Evolutionary conservation across 2,329 filamentous ascomycete species (phyloP).

Genomic region (Stemphylium lycopersici): DNA sequence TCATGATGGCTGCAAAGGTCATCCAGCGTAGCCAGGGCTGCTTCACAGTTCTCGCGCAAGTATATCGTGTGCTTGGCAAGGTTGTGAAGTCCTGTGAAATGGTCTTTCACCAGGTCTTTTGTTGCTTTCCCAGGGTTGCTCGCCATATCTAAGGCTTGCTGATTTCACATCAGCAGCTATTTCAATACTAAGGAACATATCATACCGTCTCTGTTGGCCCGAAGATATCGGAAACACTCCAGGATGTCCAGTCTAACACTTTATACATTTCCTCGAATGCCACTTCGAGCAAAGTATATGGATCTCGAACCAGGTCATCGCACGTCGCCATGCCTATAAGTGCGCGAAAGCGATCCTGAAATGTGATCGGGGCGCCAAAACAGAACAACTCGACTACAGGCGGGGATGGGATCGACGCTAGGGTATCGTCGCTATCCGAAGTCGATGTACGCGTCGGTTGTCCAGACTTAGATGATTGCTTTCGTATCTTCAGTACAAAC

Average conservation of each 20-base stretch:
- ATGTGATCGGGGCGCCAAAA: constrained; percentile 31
- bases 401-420: neutral
- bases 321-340: constrained; percentile 16
- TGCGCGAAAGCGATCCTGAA: constrained; percentile 25
- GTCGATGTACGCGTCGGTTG: constrained; percentile 16
- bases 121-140: constrained; percentile 22
- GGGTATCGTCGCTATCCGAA: constrained; percentile 20
- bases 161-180: constrained; percentile 8
- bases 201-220: constrained; percentile 40
- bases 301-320: constrained; percentile 36
- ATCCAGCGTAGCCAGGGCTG: constrained; percentile 35
- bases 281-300: constrained; percentile 40
- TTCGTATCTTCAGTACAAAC: constrained; percentile 30
- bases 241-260: constrained; percentile 37
- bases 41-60: constrained; percentile 45
- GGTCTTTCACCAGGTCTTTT: constrained; percentile 24
- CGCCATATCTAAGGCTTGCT: constrained; percentile 32
- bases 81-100: constrained; percentile 43
- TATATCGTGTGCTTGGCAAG: constrained; percentile 50
- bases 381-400: constrained; percentile 33
- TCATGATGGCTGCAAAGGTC: constrained; percentile 31
- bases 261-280: constrained; percentile 42
- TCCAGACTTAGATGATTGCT: neutral
- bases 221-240: constrained; percentile 39
- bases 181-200: neutral